Conservation (phyloP, 2,329 filamentous ascomycete species). For the Alternaria brassicicola region DNA sequence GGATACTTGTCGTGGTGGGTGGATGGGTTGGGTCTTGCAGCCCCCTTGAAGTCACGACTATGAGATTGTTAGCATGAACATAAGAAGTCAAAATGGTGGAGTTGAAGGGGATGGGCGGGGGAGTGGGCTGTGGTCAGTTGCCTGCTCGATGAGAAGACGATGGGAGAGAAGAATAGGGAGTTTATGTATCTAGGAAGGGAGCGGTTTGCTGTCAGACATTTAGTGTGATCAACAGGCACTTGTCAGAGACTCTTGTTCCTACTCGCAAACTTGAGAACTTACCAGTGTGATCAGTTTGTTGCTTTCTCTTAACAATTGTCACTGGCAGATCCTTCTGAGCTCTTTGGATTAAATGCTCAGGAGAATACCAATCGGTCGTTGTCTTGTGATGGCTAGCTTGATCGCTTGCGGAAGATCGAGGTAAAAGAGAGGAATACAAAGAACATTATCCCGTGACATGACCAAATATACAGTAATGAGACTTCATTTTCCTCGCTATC, state of each 20-base stretch:
- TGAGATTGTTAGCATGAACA: background rate
- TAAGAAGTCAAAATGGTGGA: background rate
- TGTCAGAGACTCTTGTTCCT: background rate
- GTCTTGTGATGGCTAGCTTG: background rate
- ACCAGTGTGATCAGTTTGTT: background rate
- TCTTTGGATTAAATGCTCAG: background rate
- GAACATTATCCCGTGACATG: background rate
- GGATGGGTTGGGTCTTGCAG: background rate
- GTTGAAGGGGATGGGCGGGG: background rate
- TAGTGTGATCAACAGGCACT: background rate
- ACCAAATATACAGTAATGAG: background rate
- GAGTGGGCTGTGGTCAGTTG: background rate
- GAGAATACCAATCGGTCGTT: background rate
- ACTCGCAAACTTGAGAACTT: background rate
- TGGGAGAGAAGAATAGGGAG: background rate
- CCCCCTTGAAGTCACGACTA: background rate
- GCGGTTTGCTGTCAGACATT: background rate
- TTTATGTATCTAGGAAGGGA: background rate
- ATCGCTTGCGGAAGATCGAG: background rate
- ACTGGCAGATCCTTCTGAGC: background rate
- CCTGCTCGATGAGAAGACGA: background rate
- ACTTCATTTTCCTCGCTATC: background rate
- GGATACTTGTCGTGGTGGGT: background rate
- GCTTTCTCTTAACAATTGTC: background rate
- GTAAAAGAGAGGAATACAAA: background rate